A percentile compares a stretch with the other conserved stretches of the same genome.
These are phyloP conservation scores for Aaosphaeria pasadenensis DNA, from an alignment of 2,329 filamentous ascomycete species.

Conservation along the genomic window DNA sequence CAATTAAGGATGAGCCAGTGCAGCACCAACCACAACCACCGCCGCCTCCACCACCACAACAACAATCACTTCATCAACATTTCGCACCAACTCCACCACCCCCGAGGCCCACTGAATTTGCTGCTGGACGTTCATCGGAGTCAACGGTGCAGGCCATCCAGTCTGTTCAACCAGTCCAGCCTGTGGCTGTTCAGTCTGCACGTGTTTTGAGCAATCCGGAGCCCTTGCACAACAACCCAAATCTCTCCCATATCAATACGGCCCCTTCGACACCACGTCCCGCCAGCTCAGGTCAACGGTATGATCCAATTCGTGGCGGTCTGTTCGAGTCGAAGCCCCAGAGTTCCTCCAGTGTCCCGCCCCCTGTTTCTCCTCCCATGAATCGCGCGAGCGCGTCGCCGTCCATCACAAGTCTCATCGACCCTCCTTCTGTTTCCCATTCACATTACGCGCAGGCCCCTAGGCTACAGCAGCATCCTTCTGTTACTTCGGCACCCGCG, in stretches of 20 bases:
- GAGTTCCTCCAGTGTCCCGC: constrained; percentile 41
- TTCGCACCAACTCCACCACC: constrained; percentile 12
- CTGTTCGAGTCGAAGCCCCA: constrained; percentile 40
- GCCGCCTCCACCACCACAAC: constrained; percentile 6
- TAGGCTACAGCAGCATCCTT: constrained; percentile 33
- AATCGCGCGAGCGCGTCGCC: constrained; percentile 85
- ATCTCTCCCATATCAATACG: constrained; percentile 39
- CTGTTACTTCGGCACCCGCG: constrained; percentile 39
- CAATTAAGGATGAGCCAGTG: constrained; percentile 4
- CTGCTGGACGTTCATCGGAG: not conserved
- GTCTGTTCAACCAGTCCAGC: not conserved
- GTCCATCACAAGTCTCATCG: constrained; percentile 86
- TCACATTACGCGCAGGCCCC: constrained; percentile 31
- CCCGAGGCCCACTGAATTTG: constrained; percentile 12
- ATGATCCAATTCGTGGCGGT: constrained; percentile 81
- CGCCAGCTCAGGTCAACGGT: constrained; percentile 74
- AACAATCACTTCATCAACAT: constrained; percentile 5
- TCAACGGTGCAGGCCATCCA: not conserved
- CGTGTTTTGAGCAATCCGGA: constrained; percentile 40
- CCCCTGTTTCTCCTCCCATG: constrained; percentile 49
- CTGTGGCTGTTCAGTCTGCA: constrained; percentile 20
- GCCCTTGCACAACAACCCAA: constrained; percentile 35
- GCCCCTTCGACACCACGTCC: constrained; percentile 49
- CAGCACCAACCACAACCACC: constrained; percentile 5
- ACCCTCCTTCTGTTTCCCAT: constrained; percentile 55